Conservation (phyloP, 2,329 filamentous ascomycete genomes). For the Epichloe elymi region DNA sequence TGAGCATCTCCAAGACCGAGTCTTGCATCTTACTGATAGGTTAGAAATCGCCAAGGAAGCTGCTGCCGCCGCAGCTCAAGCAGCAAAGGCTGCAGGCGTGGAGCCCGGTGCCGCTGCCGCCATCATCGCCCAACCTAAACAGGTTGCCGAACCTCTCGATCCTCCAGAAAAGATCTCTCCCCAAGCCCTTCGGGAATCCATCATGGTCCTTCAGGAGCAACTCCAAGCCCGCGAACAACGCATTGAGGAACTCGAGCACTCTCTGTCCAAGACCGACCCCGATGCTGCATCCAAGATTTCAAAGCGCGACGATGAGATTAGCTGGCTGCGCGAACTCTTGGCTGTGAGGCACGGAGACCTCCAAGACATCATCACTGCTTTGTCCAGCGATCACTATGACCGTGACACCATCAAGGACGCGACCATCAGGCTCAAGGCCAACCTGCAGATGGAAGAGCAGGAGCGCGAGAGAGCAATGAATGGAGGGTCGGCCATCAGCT, state of each 20-base stretch:
- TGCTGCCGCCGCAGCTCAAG: conserved; percentile 68
- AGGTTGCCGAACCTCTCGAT: conserved; percentile 26
- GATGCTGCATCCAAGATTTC: conserved; percentile 72
- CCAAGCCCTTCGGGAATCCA: conserved; percentile 88
- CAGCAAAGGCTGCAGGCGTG: conserved; percentile 47
- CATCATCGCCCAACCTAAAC: conserved; percentile 11
- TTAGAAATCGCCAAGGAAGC: conserved; percentile 82
- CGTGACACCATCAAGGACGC: conserved; percentile 73
- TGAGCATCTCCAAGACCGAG: conserved; percentile 73
- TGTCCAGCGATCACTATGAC: conserved; percentile 65
- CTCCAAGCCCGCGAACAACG: conserved; percentile 83
- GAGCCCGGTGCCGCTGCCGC: conserved; percentile 17
- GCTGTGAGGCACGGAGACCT: conserved; percentile 83
- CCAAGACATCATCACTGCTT: conserved; percentile 73
- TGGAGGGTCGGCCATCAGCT: conserved; percentile 49
- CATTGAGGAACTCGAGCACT: conserved; percentile 75
- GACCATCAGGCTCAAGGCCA: conserved; percentile 83
- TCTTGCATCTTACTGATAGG: conserved; percentile 77
- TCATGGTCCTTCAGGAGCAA: conserved; percentile 92
- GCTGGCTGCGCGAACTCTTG: conserved; percentile 86
- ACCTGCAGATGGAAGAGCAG: conserved; percentile 95
- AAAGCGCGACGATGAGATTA: conserved; percentile 87
- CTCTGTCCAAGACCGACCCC: conserved; percentile 54
- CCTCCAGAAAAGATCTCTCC: conserved; percentile 80
- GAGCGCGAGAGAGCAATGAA: conserved; percentile 78